These are phyloP conservation scores for Rhinocladiella similis DNA, from an alignment of 2,329 filamentous ascomycete genomes.

Conservation along the genomic window DNA sequence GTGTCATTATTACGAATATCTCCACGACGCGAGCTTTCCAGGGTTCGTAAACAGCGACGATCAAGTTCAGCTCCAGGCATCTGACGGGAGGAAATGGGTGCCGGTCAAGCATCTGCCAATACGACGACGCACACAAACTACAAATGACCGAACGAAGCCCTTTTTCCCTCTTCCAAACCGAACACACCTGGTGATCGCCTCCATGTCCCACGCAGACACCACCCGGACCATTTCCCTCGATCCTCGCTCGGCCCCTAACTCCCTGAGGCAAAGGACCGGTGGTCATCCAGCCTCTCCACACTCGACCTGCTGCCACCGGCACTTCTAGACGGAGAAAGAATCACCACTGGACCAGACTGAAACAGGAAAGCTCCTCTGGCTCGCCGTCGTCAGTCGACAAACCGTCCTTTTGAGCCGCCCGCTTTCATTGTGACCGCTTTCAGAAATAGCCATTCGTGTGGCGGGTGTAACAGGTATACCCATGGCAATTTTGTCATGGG, in stretches of 20 bases:
- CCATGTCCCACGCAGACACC: neutral
- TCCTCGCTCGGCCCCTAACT: neutral
- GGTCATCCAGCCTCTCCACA: neutral
- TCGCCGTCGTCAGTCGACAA: neutral
- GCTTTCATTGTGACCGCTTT: conserved; percentile 2
- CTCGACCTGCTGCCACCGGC: neutral
- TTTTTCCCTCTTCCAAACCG: neutral
- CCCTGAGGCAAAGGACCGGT: conserved; percentile 1
- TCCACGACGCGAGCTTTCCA: too few relatives aligned
- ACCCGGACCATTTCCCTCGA: neutral
- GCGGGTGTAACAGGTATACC: neutral
- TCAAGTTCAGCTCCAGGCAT: too few relatives aligned
- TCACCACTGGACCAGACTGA: neutral
- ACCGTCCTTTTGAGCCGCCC: neutral
- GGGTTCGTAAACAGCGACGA: too few relatives aligned
- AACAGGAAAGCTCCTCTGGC: neutral
- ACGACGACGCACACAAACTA: too few relatives aligned
- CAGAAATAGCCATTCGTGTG: neutral
- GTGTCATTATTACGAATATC: too few relatives aligned
- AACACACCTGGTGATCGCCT: neutral
- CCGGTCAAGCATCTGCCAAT: neutral
- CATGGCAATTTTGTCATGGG: too few relatives aligned
- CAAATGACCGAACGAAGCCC: neutral
- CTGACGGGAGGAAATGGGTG: too few relatives aligned
- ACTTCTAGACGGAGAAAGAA: neutral